Conservation (phyloP, 768 basidiomycete genomes). For the Terana coerulea region DNA sequence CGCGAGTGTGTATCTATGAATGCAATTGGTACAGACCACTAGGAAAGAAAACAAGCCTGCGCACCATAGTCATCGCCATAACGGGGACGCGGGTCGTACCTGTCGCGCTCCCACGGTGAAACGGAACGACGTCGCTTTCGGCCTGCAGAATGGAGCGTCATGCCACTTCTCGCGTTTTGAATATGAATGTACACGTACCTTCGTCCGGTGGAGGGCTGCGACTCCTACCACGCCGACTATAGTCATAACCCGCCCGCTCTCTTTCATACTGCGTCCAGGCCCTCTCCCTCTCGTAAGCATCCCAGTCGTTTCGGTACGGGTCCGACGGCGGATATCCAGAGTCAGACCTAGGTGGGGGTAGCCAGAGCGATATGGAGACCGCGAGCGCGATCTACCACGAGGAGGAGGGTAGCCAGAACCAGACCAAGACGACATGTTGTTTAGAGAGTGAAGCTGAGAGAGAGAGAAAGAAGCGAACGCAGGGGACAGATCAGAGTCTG, state of each 20-base stretch:
- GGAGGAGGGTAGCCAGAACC: constrained; percentile 65
- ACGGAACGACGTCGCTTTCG: constrained; percentile 77
- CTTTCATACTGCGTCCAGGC: constrained; percentile 63
- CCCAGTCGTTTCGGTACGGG: constrained; percentile 62
- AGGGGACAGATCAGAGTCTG: constrained; percentile 64
- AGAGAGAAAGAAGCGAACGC: constrained; percentile 50
- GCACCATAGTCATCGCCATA: constrained; percentile 82
- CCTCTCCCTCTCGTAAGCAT: constrained; percentile 69
- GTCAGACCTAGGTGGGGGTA: constrained; percentile 62
- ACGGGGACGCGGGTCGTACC: constrained; percentile 79
- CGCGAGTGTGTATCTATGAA: constrained; percentile 62
- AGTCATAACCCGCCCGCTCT: constrained; percentile 66
- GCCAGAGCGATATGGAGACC: constrained; percentile 63
- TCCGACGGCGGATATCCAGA: constrained; percentile 48
- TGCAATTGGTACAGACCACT: constrained; percentile 12
- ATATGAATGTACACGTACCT: constrained; percentile 33
- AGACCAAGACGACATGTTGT: constrained; percentile 79
- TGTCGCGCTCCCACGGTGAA: constrained; percentile 79
- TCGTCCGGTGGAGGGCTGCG: constrained; percentile 74
- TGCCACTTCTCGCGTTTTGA: constrained; percentile 16
- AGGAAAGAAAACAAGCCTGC: constrained; percentile 13
- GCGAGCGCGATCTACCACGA: constrained; percentile 78
- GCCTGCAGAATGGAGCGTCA: constrained; percentile 28
- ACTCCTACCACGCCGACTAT: constrained; percentile 67
- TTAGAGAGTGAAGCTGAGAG: constrained; percentile 43